Base-by-base conservation (phyloP, 169 alveolate species). In the Theileria sp. region DNA sequence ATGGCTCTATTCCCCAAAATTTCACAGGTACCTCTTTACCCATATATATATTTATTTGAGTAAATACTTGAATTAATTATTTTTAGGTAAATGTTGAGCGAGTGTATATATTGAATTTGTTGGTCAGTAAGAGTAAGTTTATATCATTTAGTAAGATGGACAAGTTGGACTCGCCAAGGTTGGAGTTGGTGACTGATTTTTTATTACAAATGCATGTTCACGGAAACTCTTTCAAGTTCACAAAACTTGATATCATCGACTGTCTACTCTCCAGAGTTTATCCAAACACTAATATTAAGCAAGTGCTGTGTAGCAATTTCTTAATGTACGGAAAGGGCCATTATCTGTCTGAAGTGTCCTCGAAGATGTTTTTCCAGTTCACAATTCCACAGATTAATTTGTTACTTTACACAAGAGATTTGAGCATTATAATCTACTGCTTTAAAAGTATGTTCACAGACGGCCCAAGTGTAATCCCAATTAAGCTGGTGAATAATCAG, bases 171-270 rank as follows among this genome's bases (percentile, higher is more conserved):
- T 84, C 81, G 13, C 94, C 94, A 25, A 64, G 79, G 64, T 70
- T 89, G 32, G 88, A 86, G 82, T 72, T 87, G 76, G 60, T 78
- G 51, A 82, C 90, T 50, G 92, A 89, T 71, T 86, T 89, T 66
- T 38, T 72, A 21, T 88, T 89, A 17, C 70, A 56, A 12, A 74
- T 83, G 84, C 66, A 80, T 62, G 34, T 80, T 50, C 67, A 75
- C n/a, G 75, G 70, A 32, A 79, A 74, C 12, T 44, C 85, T 38
- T 81, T 51, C 71, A 81, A 79, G 49, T 74, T 86, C 49, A 9
- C 65, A 25, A 81, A 77, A 32, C 70, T 86, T 21, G 88, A 75
- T 38, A 79, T 86, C 56, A 49, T 77, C 36, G 87, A 81, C 23
- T 84, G 90, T 34, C 72, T 61, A 56, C 66, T 84, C 81, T 72